Conservation (phyloP, 2,329 filamentous ascomycete species). For the Rhynchosporium agropyri region DNA sequence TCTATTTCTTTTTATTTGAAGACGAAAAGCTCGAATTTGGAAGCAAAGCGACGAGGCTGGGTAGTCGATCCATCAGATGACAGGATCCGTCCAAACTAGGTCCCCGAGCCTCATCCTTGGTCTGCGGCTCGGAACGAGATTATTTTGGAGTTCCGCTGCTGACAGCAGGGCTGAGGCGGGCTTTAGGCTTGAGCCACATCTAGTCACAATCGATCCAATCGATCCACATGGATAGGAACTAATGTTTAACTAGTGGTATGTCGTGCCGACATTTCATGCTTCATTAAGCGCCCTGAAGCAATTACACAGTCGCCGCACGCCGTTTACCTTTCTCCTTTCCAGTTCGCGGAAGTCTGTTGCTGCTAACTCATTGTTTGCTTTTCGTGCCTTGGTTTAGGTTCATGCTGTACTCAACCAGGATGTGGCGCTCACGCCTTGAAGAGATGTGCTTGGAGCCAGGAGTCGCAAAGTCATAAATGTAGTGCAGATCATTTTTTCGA, state of each 20-base stretch:
- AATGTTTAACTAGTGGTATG: neutral
- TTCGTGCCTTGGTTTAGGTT: neutral
- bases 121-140: neutral
- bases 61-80: neutral
- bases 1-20: neutral
- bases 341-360: neutral
- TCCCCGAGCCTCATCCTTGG: neutral
- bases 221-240: neutral
- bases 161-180: constrained; percentile 6
- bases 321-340: neutral
- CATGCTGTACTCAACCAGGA: neutral
- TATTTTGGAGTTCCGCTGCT: constrained; percentile 11
- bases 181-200: constrained; percentile 6
- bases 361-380: neutral
- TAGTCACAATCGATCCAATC: neutral
- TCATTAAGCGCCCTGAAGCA: neutral
- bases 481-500: neutral
- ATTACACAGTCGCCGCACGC: neutral
- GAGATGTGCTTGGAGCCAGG: neutral
- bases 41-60: neutral
- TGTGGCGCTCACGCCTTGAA: neutral
- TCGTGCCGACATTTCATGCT: neutral
- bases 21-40: neutral
- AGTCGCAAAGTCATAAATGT: neutral
- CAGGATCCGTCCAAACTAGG: neutral